These are phyloP conservation scores for Pyronema omphalodes DNA, from an alignment of 495 filamentous ascomycete genomes.

Conservation along the genomic window DNA sequence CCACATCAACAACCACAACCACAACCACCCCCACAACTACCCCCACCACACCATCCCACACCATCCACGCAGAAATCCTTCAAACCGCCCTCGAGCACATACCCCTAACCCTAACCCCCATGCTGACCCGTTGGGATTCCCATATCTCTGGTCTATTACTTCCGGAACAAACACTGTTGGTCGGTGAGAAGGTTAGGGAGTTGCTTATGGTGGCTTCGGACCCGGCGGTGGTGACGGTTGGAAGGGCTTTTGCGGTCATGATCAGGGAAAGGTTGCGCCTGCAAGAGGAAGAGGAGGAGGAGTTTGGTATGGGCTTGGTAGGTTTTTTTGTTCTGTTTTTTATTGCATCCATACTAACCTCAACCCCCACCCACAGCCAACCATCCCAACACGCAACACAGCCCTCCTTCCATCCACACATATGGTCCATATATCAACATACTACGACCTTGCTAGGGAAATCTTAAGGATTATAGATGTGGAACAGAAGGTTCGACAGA, in stretches of 20 bases:
- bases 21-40: too few species aligned
- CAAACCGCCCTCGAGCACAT: background rate
- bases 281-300: too few species aligned
- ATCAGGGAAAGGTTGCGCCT: conserved; percentile 3
- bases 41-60: too few species aligned
- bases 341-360: too few species aligned
- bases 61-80: too few species aligned
- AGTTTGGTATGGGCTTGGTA: too few species aligned
- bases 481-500: conserved; percentile 15
- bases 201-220: background rate
- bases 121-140: background rate
- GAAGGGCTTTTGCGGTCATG: conserved; percentile 5
- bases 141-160: background rate
- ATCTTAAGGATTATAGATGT: conserved; percentile 6
- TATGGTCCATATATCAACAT: background rate
- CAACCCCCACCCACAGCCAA: conserved; percentile 35
- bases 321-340: conserved; percentile 9
- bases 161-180: background rate
- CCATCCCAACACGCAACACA: conserved; percentile 49
- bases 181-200: background rate
- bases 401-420: conserved; percentile 26
- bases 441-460: conserved; percentile 10
- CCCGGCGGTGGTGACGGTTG: background rate
- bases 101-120: background rate
- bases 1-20: too few species aligned